Conservation (phyloP, 179 eudicot genomes). For the Actinidia chinensis region DNA sequence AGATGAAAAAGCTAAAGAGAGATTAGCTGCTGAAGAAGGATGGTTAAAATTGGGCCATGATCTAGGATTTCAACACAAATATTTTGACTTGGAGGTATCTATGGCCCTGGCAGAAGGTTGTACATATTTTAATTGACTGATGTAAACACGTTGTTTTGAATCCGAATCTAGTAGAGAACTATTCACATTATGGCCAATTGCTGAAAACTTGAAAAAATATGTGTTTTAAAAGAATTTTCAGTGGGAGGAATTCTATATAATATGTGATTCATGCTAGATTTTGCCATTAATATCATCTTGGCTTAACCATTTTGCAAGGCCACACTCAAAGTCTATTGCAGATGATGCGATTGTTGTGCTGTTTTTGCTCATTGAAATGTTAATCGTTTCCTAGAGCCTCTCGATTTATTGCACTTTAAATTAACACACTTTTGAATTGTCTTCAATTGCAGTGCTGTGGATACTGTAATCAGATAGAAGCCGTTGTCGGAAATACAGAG, state of each 20-base stretch:
- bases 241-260: neutral
- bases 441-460: constrained; percentile 64
- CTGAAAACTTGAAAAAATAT: neutral
- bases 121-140: neutral
- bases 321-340: neutral
- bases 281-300: neutral
- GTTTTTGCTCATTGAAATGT: neutral
- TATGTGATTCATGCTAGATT: neutral
- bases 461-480: constrained; percentile 61
- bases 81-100: constrained; percentile 89
- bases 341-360: neutral
- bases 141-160: neutral
- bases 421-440: neutral
- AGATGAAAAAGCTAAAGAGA: constrained; percentile 46
- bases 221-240: neutral
- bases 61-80: constrained; percentile 57
- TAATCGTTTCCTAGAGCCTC: neutral
- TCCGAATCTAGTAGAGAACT: neutral
- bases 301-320: neutral
- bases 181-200: neutral
- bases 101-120: constrained; percentile 96
- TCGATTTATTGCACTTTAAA: neutral
- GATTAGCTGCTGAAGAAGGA: constrained; percentile 75
- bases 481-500: constrained; percentile 56
- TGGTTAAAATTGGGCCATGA: constrained; percentile 74